phyloP scores from a whole-genome alignment of 2,329 filamentous ascomycete species.

The Colletotrichum graminicola region DNA sequence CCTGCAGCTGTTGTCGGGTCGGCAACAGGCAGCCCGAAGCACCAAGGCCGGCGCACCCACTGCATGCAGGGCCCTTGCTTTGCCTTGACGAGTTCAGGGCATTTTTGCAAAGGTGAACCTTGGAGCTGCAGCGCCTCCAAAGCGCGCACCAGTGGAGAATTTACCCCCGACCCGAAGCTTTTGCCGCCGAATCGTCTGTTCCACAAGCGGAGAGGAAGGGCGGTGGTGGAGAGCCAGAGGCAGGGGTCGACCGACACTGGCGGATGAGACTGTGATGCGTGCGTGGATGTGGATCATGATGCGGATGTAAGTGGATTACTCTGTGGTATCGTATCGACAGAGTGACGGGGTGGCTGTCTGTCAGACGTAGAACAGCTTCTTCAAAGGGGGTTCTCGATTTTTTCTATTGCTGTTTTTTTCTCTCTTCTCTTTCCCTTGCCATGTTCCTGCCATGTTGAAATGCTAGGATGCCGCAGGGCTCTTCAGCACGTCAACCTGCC shows the following conservation, averaged over 20 bases:
- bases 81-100: conserved; percentile 19
- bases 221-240: conserved; percentile 17
- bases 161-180: conserved; percentile 25
- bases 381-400: neutral
- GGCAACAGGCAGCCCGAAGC: conserved; percentile 32
- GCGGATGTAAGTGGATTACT: neutral
- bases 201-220: conserved; percentile 32
- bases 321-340: neutral
- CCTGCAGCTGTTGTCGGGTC: conserved; percentile 18
- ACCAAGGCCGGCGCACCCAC: conserved; percentile 1
- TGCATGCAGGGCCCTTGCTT: conserved; percentile 35
- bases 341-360: neutral
- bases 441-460: conserved; percentile 1
- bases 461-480: conserved; percentile 5
- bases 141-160: conserved; percentile 24
- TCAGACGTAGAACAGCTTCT: conserved; percentile 7
- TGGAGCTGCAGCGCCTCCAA: conserved; percentile 37
- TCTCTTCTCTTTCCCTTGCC: neutral
- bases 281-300: conserved; percentile 2
- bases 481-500: conserved; percentile 26
- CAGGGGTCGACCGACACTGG: conserved; percentile 10
- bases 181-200: conserved; percentile 40
- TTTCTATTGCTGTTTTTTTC: neutral
- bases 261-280: neutral
- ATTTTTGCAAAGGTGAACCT: conserved; percentile 29